Evolutionary conservation across 148 eudicot species (phyloP).

Genomic region (Rhododendron williamsianum): DNA sequence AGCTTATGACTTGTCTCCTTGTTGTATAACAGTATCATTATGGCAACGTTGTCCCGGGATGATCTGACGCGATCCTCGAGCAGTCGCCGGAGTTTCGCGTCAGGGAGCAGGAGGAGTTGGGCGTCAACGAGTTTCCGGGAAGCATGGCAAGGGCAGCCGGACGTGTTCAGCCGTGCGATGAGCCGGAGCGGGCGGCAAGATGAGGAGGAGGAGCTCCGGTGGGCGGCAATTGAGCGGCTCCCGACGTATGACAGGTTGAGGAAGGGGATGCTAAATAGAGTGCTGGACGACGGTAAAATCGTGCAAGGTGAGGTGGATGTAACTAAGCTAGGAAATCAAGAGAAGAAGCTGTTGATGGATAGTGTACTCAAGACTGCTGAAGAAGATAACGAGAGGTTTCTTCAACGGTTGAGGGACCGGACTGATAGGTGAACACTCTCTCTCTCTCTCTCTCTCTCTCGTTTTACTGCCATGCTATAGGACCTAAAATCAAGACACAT

Average conservation of each 20-base stretch:
- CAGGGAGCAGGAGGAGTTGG: conserved; percentile 11
- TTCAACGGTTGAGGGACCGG: conserved; percentile 33
- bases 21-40: background rate
- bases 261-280: conserved; percentile 33
- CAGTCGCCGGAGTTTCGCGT: background rate
- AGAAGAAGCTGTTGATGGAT: conserved; percentile 35
- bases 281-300: conserved; percentile 34
- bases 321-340: conserved; percentile 30
- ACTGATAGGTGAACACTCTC: conserved; percentile 26
- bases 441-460: background rate
- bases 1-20: background rate
- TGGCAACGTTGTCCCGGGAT: background rate
- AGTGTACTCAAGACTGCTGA: conserved; percentile 33
- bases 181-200: conserved; percentile 16
- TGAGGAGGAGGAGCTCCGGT: conserved; percentile 26
- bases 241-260: conserved; percentile 41
- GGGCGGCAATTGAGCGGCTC: conserved; percentile 36
- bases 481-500: background rate
- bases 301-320: conserved; percentile 36
- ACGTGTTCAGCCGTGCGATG: conserved; percentile 17
- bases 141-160: conserved; percentile 15
- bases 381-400: conserved; percentile 44
- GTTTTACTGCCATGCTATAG: too few species aligned
- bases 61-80: conserved; percentile 5
- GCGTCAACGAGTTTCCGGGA: conserved; percentile 12